phyloP scores from a whole-genome alignment of 1,284 basidiomycete genomes.

The Ustilago tritici region DNA sequence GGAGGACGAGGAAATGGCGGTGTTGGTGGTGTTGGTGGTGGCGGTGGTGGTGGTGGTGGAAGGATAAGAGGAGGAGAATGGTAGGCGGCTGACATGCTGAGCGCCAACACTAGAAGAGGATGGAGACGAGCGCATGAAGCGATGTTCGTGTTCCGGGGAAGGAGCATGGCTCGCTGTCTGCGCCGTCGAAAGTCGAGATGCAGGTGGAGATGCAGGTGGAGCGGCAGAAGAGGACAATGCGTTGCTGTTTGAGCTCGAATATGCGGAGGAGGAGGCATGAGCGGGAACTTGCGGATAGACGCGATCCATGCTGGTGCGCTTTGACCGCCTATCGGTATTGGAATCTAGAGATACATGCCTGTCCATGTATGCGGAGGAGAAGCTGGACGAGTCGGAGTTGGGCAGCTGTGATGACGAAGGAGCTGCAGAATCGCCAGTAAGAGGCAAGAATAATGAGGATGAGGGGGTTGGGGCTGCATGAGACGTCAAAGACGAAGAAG shows the following conservation, averaged over 20 bases:
- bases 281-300: slow-evolving; percentile 3
- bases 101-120: background rate
- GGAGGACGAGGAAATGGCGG: background rate
- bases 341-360: background rate
- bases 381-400: background rate
- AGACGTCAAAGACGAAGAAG: slow-evolving; percentile 4
- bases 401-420: slow-evolving; percentile 4
- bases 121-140: background rate
- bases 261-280: background rate
- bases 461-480: background rate
- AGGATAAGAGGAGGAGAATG: slow-evolving; percentile 15
- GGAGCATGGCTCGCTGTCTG: background rate
- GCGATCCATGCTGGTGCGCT: slow-evolving; percentile 36
- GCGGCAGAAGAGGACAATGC: slow-evolving; percentile 2
- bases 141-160: background rate
- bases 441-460: background rate
- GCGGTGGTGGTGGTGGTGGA: background rate
- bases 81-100: slow-evolving; percentile 1
- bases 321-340: slow-evolving; percentile 10
- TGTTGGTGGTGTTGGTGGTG: background rate
- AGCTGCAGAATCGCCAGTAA: background rate
- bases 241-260: background rate
- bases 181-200: background rate
- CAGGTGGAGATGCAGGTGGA: background rate
- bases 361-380: background rate